Percentiles rank a stretch among this genome's conserved stretches.
Evolutionary conservation across 75 land plant species (phyloP).

Genomic region (Ceratopteris richardii): DNA sequence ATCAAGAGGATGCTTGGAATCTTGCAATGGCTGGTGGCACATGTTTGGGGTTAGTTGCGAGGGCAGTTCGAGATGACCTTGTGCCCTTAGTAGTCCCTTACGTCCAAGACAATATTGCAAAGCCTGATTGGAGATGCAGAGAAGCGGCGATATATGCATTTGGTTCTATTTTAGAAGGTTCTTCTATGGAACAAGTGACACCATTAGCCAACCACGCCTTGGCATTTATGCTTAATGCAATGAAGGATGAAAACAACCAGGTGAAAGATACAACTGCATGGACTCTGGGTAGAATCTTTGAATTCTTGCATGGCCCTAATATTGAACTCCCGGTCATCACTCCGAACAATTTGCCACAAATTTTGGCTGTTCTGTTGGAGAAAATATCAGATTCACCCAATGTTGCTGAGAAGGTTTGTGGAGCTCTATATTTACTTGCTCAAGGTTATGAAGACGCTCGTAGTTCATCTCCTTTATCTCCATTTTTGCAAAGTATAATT

Average conservation of each 20-base stretch:
- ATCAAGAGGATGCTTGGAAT: too few species aligned
- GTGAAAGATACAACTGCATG: too few species aligned
- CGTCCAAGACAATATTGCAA: too few species aligned
- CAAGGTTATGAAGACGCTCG: slow-evolving; percentile 63
- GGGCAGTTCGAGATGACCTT: slow-evolving; percentile 62
- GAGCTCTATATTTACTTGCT: slow-evolving; percentile 73
- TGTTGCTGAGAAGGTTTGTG: slow-evolving; percentile 83
- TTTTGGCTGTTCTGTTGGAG: slow-evolving; percentile 54
- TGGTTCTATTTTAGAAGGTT: slow-evolving; percentile 71
- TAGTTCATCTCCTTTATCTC: too few species aligned
- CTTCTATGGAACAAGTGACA: slow-evolving; percentile 39
- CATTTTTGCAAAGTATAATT: slow-evolving; percentile 39
- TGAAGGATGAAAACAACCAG: too few species aligned
- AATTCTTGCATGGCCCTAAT: too few species aligned
- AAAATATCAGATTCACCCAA: slow-evolving; percentile 60
- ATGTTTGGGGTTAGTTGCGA: slow-evolving; percentile 63
- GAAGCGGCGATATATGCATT: slow-evolving; percentile 76
- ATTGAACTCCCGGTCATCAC: slow-evolving; percentile 37
- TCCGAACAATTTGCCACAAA: slow-evolving; percentile 39
- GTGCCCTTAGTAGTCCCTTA: slow-evolving; percentile 74
- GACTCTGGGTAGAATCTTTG: too few species aligned
- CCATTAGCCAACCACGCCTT: too few species aligned
- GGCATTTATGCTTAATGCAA: too few species aligned
- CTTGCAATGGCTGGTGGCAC: too few species aligned
- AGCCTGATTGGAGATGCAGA: too few species aligned